A percentile compares a stretch with the other conserved stretches of the same genome.
Conservation (phyloP, 495 filamentous ascomycete species). For the Lichina pygmaea region DNA sequence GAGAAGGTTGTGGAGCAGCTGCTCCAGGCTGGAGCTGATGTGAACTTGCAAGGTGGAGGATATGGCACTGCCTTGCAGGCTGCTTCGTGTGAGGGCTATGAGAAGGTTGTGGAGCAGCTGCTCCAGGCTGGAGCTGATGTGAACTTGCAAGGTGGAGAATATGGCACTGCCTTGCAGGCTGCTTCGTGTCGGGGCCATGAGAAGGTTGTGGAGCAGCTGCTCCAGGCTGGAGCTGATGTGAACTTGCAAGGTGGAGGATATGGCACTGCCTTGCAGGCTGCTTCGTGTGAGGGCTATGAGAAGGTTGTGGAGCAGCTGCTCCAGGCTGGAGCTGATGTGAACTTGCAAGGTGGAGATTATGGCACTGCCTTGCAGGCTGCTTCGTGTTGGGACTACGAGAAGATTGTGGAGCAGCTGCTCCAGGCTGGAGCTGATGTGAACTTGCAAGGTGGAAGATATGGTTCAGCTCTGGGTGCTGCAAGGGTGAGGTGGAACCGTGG, state of each 20-base stretch:
- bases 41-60: slow-evolving; percentile 4
- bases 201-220: background rate
- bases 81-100: background rate
- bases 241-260: slow-evolving; percentile 5
- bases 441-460: too few relatives aligned
- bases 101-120: background rate
- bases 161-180: background rate
- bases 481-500: too few relatives aligned
- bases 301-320: too few relatives aligned
- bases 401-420: too few relatives aligned
- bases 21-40: background rate
- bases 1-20: background rate
- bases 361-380: too few relatives aligned
- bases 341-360: too few relatives aligned
- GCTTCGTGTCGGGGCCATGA: background rate
- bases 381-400: too few relatives aligned
- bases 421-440: too few relatives aligned
- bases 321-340: too few relatives aligned
- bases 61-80: slow-evolving; percentile 9
- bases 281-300: too few relatives aligned
- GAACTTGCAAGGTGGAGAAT: background rate
- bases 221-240: slow-evolving; percentile 1
- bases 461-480: too few relatives aligned
- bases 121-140: background rate
- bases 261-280: too few relatives aligned